These are phyloP conservation scores for Talaromyces trachyspermus DNA, from an alignment of 495 filamentous ascomycete genomes.

Conservation along the genomic window DNA sequence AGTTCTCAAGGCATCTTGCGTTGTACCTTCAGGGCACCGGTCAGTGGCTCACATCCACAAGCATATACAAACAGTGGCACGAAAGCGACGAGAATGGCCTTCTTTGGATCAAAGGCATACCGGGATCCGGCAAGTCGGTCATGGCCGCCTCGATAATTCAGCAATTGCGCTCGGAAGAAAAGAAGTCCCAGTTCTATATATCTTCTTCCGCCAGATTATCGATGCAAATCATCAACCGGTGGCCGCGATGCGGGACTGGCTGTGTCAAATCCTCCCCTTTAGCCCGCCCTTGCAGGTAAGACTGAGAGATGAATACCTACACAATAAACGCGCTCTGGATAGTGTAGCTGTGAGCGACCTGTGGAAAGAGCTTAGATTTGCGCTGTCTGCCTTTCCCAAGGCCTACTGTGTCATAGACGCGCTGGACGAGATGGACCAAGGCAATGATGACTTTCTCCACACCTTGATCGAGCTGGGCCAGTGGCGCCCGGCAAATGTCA, in stretches of 20 bases:
- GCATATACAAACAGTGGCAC: slow-evolving; percentile 35
- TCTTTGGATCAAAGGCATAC: slow-evolving; percentile 45
- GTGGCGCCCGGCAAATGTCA: slow-evolving; percentile 30
- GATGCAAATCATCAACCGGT: slow-evolving; percentile 36
- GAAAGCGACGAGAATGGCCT: slow-evolving; percentile 21
- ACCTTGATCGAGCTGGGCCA: slow-evolving; percentile 23
- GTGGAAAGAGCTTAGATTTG: slow-evolving; percentile 19
- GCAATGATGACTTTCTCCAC: slow-evolving; percentile 29
- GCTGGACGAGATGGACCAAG: slow-evolving; percentile 39
- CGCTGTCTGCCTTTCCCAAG: slow-evolving; percentile 20
- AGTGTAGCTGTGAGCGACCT: slow-evolving; percentile 14
- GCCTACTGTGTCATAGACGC: slow-evolving; percentile 43
- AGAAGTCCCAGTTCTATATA: slow-evolving; percentile 36
- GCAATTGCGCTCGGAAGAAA: slow-evolving; percentile 20
- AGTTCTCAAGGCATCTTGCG: slow-evolving; percentile 9
- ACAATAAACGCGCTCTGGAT: slow-evolving; percentile 11
- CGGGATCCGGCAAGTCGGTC: slow-evolving; percentile 47
- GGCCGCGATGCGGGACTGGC: slow-evolving; percentile 35
- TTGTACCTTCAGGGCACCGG: slow-evolving; percentile 12
- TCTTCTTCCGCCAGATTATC: slow-evolving; percentile 52
- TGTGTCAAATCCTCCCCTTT: slow-evolving; percentile 31
- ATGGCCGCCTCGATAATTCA: slow-evolving; percentile 32
- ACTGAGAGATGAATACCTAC: slow-evolving; percentile 17
- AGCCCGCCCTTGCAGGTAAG: slow-evolving; percentile 29
- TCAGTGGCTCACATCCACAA: slow-evolving; percentile 13